Base-by-base conservation (phyloP, 306 rosid species). In the Castanea crenata region DNA sequence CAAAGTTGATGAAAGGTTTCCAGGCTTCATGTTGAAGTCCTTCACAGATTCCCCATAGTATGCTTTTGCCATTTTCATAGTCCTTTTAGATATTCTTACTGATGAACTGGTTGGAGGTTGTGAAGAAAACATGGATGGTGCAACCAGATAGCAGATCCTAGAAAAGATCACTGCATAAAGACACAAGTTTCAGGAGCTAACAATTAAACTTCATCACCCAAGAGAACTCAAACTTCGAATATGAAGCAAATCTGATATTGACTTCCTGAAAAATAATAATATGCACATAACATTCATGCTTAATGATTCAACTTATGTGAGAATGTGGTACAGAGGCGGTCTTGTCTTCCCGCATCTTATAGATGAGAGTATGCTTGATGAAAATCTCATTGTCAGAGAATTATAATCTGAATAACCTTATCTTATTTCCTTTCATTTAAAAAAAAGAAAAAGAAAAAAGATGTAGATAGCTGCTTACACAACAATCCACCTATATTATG, bases 1-100 rank as follows among this genome's bases (percentile, higher is more conserved):
- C 85, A 96, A 79, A 54, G 98, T 96, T 25, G 89, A 84, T 58
- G 99, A 90, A 76, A 96, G 96, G 80, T 90, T 91, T 75, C 87
- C 89, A 27, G 90, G 80, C 83, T 83, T 84, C 64, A 79, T 32
- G 55, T 76, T 88, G 20, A 86, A 84, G 71, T 91, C 94, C 67
- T 86, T 79, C 78, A 85, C 91, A 68, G 91, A 77, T 74, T 88
- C 94, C 65, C 82, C 91, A 32, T 74, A 72, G 58, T 91, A 90
- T 55, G 87, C 83, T 78, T 88, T 92, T 58, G 99, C 97, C 87
- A 90, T 75, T 85, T 93, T 90, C 85, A 85, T 70, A 6, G 88
- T 79, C 88, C 83, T 90, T 4, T 90, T 78, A 81, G 93, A 84
- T 73, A 89, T 80, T 57, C 76, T 85, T 73, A 86, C 55, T 38